Base-by-base conservation (phyloP, 176 grass and related monocot genomes). In the Eremochloa ophiuroides region DNA sequence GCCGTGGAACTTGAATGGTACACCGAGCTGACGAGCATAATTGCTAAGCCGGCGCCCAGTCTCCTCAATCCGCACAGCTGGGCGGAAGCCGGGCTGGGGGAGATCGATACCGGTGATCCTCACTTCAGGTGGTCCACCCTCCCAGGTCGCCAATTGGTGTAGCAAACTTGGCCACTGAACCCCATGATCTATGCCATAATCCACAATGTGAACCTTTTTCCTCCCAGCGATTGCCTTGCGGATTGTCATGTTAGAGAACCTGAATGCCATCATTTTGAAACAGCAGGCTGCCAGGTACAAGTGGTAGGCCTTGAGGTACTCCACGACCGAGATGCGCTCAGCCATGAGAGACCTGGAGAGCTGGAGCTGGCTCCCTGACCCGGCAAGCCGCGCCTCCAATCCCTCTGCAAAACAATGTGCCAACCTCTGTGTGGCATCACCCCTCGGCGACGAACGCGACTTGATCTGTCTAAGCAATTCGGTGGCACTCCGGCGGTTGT, bases 361-460 rank as follows among this genome's bases (percentile, higher is more conserved):
- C 50, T 91, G 91, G 4, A 89, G 20, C 14, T 89, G 17, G 59
- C 86, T 94, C 25, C 88, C 92, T 0, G 76, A 87, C 33, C 92
- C 92, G 20, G 83, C 86, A 22, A 94, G 70, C 37, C 89, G 69
- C 6, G 86, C 86, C 58, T 94, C 85, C 51, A 94, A 77, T 6
- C 92, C 92, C 25, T 94, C 76, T 0, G 82, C 73, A 15, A 94
- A 87, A 62, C 80, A 94, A 34, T 86, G 66, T 3, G 92, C 92
- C 70, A 94, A 12, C 31, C 92, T 82, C 83, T 94, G 87, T 27
- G 44, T 71, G 33, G 50, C 43, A 2, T 85, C 76, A 0, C 84
- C 71, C 47, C 20, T 85, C 1, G 39, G 64, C 1, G 87, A 91
- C 3, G 89, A 77, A n/a, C 88, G 85, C 41, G 74, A 74, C 48